phyloP scores from a whole-genome alignment of 2,329 filamentous ascomycete species.

The Colletotrichum eleusines region DNA sequence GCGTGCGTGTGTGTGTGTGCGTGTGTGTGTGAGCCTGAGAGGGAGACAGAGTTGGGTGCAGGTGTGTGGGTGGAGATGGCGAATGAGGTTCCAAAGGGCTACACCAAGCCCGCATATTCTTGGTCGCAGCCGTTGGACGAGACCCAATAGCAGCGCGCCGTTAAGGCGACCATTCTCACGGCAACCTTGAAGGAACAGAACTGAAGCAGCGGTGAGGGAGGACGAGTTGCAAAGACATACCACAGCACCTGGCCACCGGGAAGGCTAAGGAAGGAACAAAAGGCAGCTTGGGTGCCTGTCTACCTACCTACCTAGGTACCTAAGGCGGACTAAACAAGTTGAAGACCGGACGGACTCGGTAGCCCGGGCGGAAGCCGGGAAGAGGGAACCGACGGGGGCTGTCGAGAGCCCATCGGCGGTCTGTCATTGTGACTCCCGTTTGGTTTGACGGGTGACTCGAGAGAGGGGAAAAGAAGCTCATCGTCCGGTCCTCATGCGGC shows the following conservation, averaged over 20 bases:
- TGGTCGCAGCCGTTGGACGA: slow-evolving; percentile 12
- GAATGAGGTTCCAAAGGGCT: slow-evolving; percentile 22
- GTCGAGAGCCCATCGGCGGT: slow-evolving; percentile 21
- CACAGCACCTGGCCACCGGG: background rate
- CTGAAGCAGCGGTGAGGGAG: slow-evolving; percentile 21
- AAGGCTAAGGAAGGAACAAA: background rate
- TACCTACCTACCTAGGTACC: background rate
- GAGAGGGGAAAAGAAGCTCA: slow-evolving; percentile 2
- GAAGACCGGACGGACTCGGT: slow-evolving; percentile 17
- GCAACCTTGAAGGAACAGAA: background rate
- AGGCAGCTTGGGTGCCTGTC: background rate
- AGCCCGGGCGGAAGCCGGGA: slow-evolving; percentile 24
- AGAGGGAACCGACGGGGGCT: slow-evolving; percentile 13
- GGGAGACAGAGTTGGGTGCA: background rate
- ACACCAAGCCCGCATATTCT: slow-evolving; percentile 5
- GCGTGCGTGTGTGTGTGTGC: background rate
- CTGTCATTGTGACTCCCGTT: background rate
- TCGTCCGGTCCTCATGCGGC: slow-evolving; percentile 11
- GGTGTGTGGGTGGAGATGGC: slow-evolving; percentile 29
- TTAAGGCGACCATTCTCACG: slow-evolving; percentile 6
- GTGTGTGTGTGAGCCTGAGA: background rate
- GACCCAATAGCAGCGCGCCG: slow-evolving; percentile 11
- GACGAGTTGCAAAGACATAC: background rate
- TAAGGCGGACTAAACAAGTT: background rate
- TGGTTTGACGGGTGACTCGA: slow-evolving; percentile 1